Evolutionary conservation across 441 rosid genomes (phyloP).

Genomic region (Dalechampia spathulata): DNA sequence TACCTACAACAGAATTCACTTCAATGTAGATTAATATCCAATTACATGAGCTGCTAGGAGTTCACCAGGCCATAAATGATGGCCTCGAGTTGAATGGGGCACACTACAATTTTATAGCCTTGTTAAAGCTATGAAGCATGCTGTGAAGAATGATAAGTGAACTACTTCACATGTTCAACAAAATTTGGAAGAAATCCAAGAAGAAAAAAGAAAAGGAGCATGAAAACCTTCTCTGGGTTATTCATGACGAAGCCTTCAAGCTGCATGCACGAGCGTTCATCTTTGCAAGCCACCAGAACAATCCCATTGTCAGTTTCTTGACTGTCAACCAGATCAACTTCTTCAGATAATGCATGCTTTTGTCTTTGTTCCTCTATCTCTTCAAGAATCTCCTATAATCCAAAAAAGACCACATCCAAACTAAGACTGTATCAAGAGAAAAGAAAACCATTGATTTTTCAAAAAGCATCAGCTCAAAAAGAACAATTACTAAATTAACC

Average conservation of each 20-base stretch:
- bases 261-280: slow-evolving; percentile 94
- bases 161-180: too few relatives aligned
- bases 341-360: slow-evolving; percentile 34
- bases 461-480: neutral
- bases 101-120: neutral
- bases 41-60: neutral
- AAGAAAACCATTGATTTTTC: neutral
- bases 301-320: slow-evolving; percentile 44
- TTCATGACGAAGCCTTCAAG: slow-evolving; percentile 78
- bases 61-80: neutral
- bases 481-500: neutral
- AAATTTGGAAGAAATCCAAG: neutral
- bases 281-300: slow-evolving; percentile 89
- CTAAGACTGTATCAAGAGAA: slow-evolving; percentile 5
- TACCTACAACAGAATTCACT: neutral
- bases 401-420: slow-evolving; percentile 12
- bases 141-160: neutral
- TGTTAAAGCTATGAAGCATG: neutral
- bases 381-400: slow-evolving; percentile 67
- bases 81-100: neutral
- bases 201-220: neutral
- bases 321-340: slow-evolving; percentile 33
- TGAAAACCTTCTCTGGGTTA: slow-evolving; percentile 51
- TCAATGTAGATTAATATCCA: neutral
- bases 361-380: slow-evolving; percentile 81